A percentile compares a stretch with the other conserved stretches of the same genome.
phyloP scores from a whole-genome alignment of 192 early-diverging fungal genomes.

The Backusella parvicylindrica region DNA sequence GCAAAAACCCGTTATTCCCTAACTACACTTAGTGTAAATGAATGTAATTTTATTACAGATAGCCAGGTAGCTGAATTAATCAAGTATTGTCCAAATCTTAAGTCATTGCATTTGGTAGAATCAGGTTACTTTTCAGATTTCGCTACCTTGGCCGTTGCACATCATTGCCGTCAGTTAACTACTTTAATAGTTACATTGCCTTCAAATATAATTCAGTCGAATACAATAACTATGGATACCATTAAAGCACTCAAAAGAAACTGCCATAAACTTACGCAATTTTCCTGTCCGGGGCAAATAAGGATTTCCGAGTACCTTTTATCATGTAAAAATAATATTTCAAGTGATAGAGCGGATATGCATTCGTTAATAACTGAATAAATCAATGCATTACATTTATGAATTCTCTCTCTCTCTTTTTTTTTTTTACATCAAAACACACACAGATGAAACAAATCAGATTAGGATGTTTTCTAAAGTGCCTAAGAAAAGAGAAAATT shows the following conservation, averaged over 20 bases:
- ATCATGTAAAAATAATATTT: not conserved
- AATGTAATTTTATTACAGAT: conserved; percentile 1
- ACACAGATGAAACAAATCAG: not conserved
- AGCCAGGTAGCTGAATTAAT: not conserved
- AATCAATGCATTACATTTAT: not conserved
- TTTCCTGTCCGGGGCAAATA: not conserved
- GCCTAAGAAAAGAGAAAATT: not conserved
- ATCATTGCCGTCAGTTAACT: not conserved
- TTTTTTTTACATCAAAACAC: not conserved
- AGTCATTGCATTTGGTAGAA: not conserved
- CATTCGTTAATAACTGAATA: not conserved
- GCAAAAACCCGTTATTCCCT: not conserved
- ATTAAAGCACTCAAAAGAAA: not conserved
- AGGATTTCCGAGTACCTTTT: conserved; percentile 1
- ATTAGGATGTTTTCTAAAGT: not conserved
- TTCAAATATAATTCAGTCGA: not conserved
- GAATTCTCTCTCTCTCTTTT: not conserved
- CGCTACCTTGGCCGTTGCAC: not conserved
- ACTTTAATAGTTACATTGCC: not conserved
- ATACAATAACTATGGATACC: not conserved
- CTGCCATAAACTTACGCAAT: not conserved
- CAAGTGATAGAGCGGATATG: not conserved
- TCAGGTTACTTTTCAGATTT: conserved; percentile 3
- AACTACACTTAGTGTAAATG: not conserved
- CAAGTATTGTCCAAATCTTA: not conserved